Evolutionary conservation across 225 moss, liverwort and hornwort species (phyloP).

Genomic region (Physcomitrellopsis africana): DNA sequence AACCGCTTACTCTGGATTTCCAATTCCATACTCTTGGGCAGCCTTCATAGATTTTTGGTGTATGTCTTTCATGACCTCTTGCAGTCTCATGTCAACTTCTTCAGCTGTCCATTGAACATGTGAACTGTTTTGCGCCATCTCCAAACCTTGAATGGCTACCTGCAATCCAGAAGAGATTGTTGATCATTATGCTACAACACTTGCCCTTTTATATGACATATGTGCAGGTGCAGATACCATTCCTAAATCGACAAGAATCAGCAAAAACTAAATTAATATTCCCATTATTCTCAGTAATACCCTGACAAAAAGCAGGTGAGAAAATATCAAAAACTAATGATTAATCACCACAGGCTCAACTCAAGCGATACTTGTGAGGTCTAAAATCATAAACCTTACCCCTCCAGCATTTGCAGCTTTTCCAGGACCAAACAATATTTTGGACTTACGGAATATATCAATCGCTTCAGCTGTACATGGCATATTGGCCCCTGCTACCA

Average conservation of each 20-base stretch:
- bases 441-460: constrained; percentile 95
- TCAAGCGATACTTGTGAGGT: background rate
- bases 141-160: constrained; percentile 88
- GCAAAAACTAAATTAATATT: background rate
- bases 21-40: constrained; percentile 90
- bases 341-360: background rate
- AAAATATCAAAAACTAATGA: too few relatives aligned
- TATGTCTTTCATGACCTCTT: constrained; percentile 95
- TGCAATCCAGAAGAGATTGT: constrained; percentile 43
- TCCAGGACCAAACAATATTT: constrained; percentile 93
- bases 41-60: constrained; percentile 90
- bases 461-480: constrained; percentile 94
- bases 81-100: constrained; percentile 88
- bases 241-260: background rate
- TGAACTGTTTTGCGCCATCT: constrained; percentile 77
- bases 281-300: too few relatives aligned
- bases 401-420: constrained; percentile 99
- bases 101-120: constrained; percentile 89
- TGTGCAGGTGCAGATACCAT: background rate
- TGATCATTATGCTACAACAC: constrained; percentile 12
- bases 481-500: constrained; percentile 90
- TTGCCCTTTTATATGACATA: background rate
- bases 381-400: constrained; percentile 48
- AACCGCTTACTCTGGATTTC: constrained; percentile 80
- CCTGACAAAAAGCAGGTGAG: too few relatives aligned